These are phyloP conservation scores for Penicillium italicum DNA, from an alignment of 2,329 filamentous ascomycete species.

Conservation along the genomic window DNA sequence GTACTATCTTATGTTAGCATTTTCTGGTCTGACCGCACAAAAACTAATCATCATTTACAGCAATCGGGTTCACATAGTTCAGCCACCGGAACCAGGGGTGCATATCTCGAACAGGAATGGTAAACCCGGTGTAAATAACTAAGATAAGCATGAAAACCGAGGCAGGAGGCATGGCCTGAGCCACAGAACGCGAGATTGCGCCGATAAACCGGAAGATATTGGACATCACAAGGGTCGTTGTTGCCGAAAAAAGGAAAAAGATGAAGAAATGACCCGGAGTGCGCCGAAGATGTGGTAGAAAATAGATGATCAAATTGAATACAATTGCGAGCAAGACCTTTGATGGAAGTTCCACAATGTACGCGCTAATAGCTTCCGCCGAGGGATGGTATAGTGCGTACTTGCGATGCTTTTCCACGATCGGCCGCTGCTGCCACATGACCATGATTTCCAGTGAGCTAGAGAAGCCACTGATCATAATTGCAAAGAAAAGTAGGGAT, in stretches of 20 bases:
- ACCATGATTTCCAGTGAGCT: conserved; percentile 76
- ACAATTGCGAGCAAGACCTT: conserved; percentile 67
- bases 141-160: conserved; percentile 47
- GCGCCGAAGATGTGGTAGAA: conserved; percentile 76
- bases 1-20: conserved; percentile 46
- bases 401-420: conserved; percentile 82
- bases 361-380: conserved; percentile 80
- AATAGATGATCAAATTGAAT: conserved; percentile 80
- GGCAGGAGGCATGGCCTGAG: conserved; percentile 55
- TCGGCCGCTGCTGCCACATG: conserved; percentile 81
- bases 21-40: not conserved
- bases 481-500: conserved; percentile 77
- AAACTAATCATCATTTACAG: conserved; percentile 29
- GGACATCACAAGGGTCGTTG: conserved; percentile 72
- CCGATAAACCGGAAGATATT: conserved; percentile 81
- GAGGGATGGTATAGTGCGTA: conserved; percentile 89
- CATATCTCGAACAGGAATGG: conserved; percentile 58
- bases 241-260: conserved; percentile 73
- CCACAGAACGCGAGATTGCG: conserved; percentile 65
- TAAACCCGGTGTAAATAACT: conserved; percentile 50
- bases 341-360: conserved; percentile 80
- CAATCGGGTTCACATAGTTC: conserved; percentile 73
- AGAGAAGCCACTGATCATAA: conserved; percentile 77
- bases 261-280: conserved; percentile 77
- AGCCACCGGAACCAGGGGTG: conserved; percentile 79